Base-by-base conservation (phyloP, 192 early-diverging fungal species). In the Backusella psychrophila region DNA sequence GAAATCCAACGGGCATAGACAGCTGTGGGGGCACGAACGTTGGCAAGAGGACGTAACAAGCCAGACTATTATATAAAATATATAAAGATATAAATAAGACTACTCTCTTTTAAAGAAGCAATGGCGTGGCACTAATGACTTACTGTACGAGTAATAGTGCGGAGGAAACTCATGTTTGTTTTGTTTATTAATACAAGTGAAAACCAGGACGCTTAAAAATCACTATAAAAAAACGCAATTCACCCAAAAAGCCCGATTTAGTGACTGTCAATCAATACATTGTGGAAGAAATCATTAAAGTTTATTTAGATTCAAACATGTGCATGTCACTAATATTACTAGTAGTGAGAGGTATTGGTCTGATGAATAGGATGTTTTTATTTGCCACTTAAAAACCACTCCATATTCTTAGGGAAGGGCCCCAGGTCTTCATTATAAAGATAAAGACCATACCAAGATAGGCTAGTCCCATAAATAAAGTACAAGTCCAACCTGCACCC, bases 401-500 rank as follows among this genome's bases (percentile, higher is more conserved):
- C 34, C 63, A 69, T 1, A 36, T 75, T 49, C 85, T 74, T 66
- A 86, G 72, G 11, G 65, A 35, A 26, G 79, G 75, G 19, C 85
- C 85, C 19, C 76, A 72, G 38, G 81, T 23, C 44, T 81, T 84
- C 49, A 86, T 69, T 21, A 86, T 39, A 36, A 79, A 77, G 15
- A 79, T 71, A n/a, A 81, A 49, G 0, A 7, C 67, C 81, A 82
- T 82, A 17, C 78, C 77, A 7, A 77, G 1, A 12, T 76, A 78
- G 35, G 79, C 80, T 21, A 86, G 69, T 9, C 66, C 75, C 4
- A 83, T 81, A 19, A 82, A 76, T 26, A 87, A 66, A 11, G 83
- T 69, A n/a, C 79, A 70, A 3, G 80, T 80, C 66, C 74, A 84
- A 7, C 84, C 86, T 53, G 83, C 82, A 6, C 87, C 84, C 23